Base-by-base conservation (phyloP, 1,139 yeast species). In the Zygosaccharomyces sapae region DNA sequence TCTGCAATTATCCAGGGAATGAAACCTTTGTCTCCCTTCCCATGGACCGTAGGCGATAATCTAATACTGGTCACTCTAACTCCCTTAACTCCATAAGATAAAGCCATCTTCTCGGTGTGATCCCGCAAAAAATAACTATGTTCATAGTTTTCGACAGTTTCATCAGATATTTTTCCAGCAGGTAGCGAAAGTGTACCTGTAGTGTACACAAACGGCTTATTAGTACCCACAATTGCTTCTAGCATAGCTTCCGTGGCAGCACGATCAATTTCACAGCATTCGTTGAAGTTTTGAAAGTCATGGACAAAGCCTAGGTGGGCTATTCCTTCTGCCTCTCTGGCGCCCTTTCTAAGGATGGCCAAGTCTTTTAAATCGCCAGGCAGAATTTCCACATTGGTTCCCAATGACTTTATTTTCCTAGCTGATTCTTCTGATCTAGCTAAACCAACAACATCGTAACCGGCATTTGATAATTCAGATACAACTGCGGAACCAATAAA, bases 31-130 rank as follows among this genome's bases (percentile, higher is more conserved):
- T 65, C 70, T 18, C 49, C 56, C 13, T 49, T 52, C 18, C 62
- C 71, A 48, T 68, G 70, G 30, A 65, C 68, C 18, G 62, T 52
- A 9, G 69, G 68, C 16, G 68, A 44, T 27, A 68, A 54, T 50
- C 70, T 58, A 8, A 68, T 43, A n/a, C 47, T 13, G 35, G 46
- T 45, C 2, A 55, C 48, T 34, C 49, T 58, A 22, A 67, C 61
- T 5, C 67, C 69, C 25, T 58, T 54, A 8, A 50, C 45, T 31
- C 52, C 52, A 39, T 49, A 58, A 24, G 47, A 6, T 30, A 57
- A 46, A 4, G 43, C 56, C 3, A 39, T 37, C 10, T 27, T 33
- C 30, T 49, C 56, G 20, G 48, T 56, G 1, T 10, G 34, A 10
- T 29, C 24, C 39, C 61, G 54, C 8, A 25, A 5, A 44, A 8